Conservation (phyloP, 2,329 filamentous ascomycete species). For the Penicillium polonicum region DNA sequence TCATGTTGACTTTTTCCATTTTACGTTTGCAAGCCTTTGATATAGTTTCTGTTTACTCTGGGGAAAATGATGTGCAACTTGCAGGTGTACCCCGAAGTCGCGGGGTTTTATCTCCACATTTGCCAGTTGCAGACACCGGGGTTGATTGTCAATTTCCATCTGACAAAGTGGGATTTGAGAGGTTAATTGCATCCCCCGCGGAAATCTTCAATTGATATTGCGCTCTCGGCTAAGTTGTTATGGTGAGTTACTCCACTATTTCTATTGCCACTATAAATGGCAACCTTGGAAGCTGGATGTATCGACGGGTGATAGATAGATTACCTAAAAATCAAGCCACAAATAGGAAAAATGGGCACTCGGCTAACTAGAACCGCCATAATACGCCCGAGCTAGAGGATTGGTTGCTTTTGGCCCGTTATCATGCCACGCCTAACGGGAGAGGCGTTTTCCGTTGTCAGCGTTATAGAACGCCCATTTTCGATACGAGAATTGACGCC, state of each 20-base stretch:
- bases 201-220: not conserved
- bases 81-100: conserved; percentile 10
- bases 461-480: conserved; percentile 12
- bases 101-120: not conserved
- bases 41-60: not conserved
- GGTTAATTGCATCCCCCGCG: not conserved
- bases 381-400: conserved; percentile 3
- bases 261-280: not conserved
- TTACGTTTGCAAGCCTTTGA: not conserved
- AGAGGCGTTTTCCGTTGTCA: conserved; percentile 20
- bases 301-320: not conserved
- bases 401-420: conserved; percentile 5
- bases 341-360: not conserved
- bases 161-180: not conserved
- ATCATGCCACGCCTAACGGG: conserved; percentile 12
- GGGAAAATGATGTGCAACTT: conserved; percentile 10
- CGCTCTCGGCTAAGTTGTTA: conserved; percentile 3
- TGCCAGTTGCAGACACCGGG: not conserved
- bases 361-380: not conserved
- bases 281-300: not conserved
- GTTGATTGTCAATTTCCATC: not conserved
- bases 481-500: conserved; percentile 2
- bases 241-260: not conserved
- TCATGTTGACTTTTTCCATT: not conserved
- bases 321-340: conserved; percentile 3